phyloP scores from a whole-genome alignment of 2,329 filamentous ascomycete genomes.

The Elsinoe ampelina region DNA sequence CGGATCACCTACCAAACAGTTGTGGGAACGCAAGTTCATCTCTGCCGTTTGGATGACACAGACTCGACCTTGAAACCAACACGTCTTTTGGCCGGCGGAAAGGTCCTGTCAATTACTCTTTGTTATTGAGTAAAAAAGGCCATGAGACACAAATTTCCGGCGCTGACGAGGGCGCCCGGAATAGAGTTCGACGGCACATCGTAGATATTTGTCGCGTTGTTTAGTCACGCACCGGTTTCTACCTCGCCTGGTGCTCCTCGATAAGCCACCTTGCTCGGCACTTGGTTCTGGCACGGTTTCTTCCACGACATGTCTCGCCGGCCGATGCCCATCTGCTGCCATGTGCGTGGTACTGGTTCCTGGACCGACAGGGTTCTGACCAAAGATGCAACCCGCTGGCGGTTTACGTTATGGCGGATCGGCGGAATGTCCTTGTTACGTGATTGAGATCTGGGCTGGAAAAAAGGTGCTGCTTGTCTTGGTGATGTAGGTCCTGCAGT shows the following conservation, averaged over 20 bases:
- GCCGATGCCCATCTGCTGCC: neutral
- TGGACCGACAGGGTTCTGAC: neutral
- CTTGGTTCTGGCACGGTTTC: neutral
- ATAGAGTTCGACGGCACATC: neutral
- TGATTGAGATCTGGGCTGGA: constrained; percentile 1
- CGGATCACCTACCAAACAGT: constrained; percentile 5
- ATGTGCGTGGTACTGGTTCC: neutral
- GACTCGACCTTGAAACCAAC: neutral
- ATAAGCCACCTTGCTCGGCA: constrained; percentile 5
- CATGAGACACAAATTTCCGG: neutral
- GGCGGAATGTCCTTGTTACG: constrained; percentile 1
- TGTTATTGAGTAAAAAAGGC: neutral
- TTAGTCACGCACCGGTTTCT: constrained; percentile 5
- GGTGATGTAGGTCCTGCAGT: constrained; percentile 4
- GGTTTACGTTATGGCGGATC: constrained; percentile 9
- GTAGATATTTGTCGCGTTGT: neutral
- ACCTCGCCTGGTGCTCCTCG: neutral
- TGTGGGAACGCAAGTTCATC: neutral
- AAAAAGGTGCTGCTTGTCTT: neutral
- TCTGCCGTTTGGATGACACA: neutral
- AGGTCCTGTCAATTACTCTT: neutral
- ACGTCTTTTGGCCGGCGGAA: neutral
- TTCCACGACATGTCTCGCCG: neutral
- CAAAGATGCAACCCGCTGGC: neutral
- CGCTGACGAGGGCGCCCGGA: neutral